Evolutionary conservation across 108 stramenopile species (phyloP).

Genomic region (Nitzschia palea): DNA sequence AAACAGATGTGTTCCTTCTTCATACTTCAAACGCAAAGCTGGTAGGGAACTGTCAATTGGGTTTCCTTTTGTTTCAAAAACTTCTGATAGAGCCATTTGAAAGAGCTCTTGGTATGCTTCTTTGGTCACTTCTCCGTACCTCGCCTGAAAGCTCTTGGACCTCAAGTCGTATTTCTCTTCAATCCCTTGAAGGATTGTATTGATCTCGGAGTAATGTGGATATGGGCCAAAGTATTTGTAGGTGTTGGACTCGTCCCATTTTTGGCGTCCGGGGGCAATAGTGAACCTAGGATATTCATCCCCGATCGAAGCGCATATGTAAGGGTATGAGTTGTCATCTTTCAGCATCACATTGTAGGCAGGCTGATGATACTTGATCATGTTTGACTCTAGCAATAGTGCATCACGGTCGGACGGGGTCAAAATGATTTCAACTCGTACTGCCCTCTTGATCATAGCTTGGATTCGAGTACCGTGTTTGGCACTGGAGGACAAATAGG

Average conservation of each 20-base stretch:
- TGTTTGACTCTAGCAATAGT: conserved; percentile 59
- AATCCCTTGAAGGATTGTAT: conserved; percentile 42
- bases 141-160: conserved; percentile 36
- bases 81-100: conserved; percentile 35
- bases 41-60: conserved; percentile 4
- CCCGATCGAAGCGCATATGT: conserved; percentile 67
- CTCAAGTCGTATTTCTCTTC: conserved; percentile 49
- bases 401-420: conserved; percentile 72
- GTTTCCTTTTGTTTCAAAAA: conserved; percentile 25
- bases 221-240: conserved; percentile 74
- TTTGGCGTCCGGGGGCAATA: conserved; percentile 41
- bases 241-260: conserved; percentile 12
- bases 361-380: conserved; percentile 74
- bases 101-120: conserved; percentile 41
- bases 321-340: conserved; percentile 71
- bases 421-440: conserved; percentile 50
- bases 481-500: conserved; percentile 51
- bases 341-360: conserved; percentile 67
- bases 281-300: conserved; percentile 49
- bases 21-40: conserved; percentile 35
- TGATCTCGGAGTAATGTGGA: conserved; percentile 49
- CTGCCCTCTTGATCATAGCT: conserved; percentile 52
- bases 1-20: conserved; percentile 52
- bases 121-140: conserved; percentile 27
- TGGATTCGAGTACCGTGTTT: conserved; percentile 52